Conservation (phyloP, 2,329 filamentous ascomycete genomes). For the Pseudocercospora fuligena region DNA sequence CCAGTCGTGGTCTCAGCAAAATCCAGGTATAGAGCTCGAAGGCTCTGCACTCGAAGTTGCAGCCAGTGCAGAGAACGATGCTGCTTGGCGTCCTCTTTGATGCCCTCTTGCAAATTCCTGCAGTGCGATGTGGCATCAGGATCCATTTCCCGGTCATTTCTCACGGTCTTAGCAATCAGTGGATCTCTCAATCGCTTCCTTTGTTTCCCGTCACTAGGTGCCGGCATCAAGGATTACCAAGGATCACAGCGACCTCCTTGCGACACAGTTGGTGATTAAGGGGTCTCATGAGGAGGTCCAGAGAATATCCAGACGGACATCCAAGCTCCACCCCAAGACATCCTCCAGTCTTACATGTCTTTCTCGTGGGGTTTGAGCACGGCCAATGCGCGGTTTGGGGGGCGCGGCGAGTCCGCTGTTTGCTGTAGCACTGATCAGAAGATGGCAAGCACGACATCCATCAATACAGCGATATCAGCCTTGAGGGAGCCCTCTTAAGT, state of each 20-base stretch:
- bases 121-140: too few species aligned
- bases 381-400: too few species aligned
- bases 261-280: too few species aligned
- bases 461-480: neutral
- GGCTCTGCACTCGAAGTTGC: neutral
- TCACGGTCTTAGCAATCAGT: neutral
- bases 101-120: too few species aligned
- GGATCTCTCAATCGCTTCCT: neutral
- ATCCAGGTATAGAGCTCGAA: neutral
- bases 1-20: neutral
- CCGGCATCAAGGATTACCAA: neutral
- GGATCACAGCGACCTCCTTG: too few species aligned
- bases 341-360: too few species aligned
- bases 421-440: neutral
- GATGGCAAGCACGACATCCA: neutral
- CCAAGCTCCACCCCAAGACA: too few species aligned
- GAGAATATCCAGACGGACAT: too few species aligned
- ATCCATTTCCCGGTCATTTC: too few species aligned
- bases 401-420: neutral
- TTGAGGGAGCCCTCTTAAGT: neutral
- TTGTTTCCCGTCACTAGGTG: neutral
- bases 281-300: too few species aligned
- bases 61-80: neutral
- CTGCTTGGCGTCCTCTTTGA: neutral
- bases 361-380: too few species aligned